Evolutionary conservation across 768 basidiomycete genomes (phyloP), one percentile per base, ranked within the genome.

Genomic region (Pulveroboletus sp.): DNA sequence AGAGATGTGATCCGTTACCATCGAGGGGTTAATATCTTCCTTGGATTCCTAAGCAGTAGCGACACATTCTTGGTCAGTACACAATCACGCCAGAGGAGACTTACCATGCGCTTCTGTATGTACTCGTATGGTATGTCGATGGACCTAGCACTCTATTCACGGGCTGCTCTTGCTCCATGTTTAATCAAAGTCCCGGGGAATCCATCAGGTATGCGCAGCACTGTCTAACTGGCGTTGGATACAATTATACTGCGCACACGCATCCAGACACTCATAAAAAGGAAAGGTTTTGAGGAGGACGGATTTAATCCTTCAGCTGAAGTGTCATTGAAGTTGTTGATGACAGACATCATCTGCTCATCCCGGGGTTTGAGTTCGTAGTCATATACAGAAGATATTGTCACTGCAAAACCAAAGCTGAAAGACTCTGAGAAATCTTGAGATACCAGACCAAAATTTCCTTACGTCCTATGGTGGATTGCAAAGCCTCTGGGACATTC

Each of bases 391-490:
- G 34, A n/a, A 17, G n/a, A 19, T 17, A 35, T 35, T 35, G n/a
- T n/a, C 34, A 35, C 34, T 8, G n/a, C 34, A 17, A 17, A 35
- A 4, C n/a, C n/a, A 17, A 35, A 35, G n/a, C 34, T 35, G 34
- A 16, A 17, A 10, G 17, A 7, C 17, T 35, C 8, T 35, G n/a
- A 35, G 34, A 35, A 35, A 17, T 8, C 34, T 17, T 2, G 2
- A 9, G 2, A 29, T 11, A 29, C 12, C 12, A 9, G 12, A 29
- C 27, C 12, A 8, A 8, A 35, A 12, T 35, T 10, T 1, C 17
- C 34, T 19, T 35, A 57, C 49, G 48, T 64, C 11, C 29, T 34
- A 20, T 45, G 51, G 32, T 60, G 52, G 2, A 24, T 45, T 6
- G 29, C n/a, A 16, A 55, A 55, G 24, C 50, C 25, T 4, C 4